A percentile compares a stretch with the other conserved stretches of the same genome.
These are phyloP conservation scores for Austroboletus rostrupii DNA, from an alignment of 1,284 basidiomycete genomes.

Conservation along the genomic window DNA sequence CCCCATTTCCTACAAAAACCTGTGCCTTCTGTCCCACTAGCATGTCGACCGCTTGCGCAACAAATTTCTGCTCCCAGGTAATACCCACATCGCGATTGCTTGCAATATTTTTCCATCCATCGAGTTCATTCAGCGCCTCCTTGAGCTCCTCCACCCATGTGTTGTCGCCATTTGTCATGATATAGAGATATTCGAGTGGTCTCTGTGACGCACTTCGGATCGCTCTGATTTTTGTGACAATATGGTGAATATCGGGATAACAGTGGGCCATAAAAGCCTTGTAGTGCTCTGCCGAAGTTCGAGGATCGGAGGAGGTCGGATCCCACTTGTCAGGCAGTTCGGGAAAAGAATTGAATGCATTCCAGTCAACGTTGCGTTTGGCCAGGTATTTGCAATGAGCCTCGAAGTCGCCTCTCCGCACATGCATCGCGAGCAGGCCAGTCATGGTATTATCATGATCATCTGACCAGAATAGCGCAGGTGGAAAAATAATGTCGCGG, in stretches of 20 bases:
- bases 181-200: slow-evolving; percentile 35
- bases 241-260: slow-evolving; percentile 36
- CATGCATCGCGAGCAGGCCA: slow-evolving; percentile 51
- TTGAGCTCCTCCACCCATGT: slow-evolving; percentile 47
- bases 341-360: slow-evolving; percentile 40
- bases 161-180: slow-evolving; percentile 53
- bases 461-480: slow-evolving; percentile 3
- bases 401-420: slow-evolving; percentile 57
- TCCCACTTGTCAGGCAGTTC: slow-evolving; percentile 35
- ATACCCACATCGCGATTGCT: slow-evolving; percentile 36
- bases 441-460: slow-evolving; percentile 3
- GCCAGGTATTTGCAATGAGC: slow-evolving; percentile 46
- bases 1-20: slow-evolving; percentile 44
- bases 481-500: slow-evolving; percentile 28
- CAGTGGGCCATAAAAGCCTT: slow-evolving; percentile 35
- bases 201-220: slow-evolving; percentile 23
- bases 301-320: slow-evolving; percentile 12
- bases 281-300: slow-evolving; percentile 25
- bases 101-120: slow-evolving; percentile 19
- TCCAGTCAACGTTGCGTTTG: slow-evolving; percentile 34
- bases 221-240: slow-evolving; percentile 32
- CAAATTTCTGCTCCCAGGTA: slow-evolving; percentile 37
- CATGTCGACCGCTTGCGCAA: slow-evolving; percentile 43
- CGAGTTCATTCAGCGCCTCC: slow-evolving; percentile 33
- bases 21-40: slow-evolving; percentile 41